Evolutionary conservation across 345 rosid species (phyloP), one percentile per base, ranked within the genome.

Genomic region (Euclidium syriacum): DNA sequence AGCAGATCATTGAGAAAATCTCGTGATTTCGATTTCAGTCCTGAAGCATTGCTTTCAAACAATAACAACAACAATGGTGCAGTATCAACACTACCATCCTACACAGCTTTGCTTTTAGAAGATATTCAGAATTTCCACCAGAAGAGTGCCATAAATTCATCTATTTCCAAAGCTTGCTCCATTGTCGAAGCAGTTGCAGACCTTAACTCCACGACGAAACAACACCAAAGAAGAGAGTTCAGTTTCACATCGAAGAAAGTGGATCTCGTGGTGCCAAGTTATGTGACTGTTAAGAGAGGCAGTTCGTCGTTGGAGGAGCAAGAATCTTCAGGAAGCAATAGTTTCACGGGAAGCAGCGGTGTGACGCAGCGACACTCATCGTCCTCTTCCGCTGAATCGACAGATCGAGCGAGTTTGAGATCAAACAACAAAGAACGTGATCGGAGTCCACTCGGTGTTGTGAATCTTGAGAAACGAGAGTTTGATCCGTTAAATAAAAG

Each of bases 301-400:
- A 81, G 81, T 47, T 44, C 66, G 23, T 38, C 70, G 4, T 70
- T 67, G 18, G 81, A 67, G 26, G 96, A 74, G 33, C 85, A 84
- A 60, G 99, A 89, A 68, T 89, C 99, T 32, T 84, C 99, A 6
- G 97, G 99, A 14, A 92, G 98, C 76, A 90, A 94, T 65, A 90
- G 91, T 78, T 40, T 78, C 49, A 80, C 70, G 2, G 81, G 87
- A 35, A 68, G 79, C 6, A 67, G 80, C 5, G 58, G 76, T 15
- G 34, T 70, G 23, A 70, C 74, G 18, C 88, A 85, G 42, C 77
- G 39, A 62, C 79, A 76, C 61, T 33, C 68, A 41, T 77, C 86
- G 39, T 70, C 79, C 7, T 78, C 91, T 33, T 75, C 85, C 12
- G 82, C 80, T 0, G 95, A 87, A 58, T 90, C 99, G 1, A 76